Evolutionary conservation across 345 rosid species (phyloP).

Genomic region (Lepidium africanum): DNA sequence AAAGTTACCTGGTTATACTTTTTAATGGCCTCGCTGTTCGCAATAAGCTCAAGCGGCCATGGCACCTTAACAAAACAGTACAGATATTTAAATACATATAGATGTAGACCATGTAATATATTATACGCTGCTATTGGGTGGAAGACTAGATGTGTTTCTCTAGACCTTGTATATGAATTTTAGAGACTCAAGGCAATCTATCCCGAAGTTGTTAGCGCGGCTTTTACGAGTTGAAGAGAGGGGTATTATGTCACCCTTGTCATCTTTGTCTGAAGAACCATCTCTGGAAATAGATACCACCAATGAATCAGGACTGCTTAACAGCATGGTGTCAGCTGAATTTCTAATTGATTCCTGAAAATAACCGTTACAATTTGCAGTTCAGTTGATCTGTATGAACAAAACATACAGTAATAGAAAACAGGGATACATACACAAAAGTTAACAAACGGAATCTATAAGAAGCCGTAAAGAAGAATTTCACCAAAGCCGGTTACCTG

Average conservation of each 20-base stretch:
- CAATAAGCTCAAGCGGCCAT: slow-evolving; percentile 99
- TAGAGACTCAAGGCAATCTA: slow-evolving; percentile 72
- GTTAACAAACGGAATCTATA: neutral
- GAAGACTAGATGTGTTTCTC: slow-evolving; percentile 9
- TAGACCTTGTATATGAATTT: slow-evolving; percentile 80
- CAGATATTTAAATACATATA: neutral
- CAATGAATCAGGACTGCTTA: slow-evolving; percentile 79
- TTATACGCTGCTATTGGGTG: neutral
- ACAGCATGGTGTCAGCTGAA: slow-evolving; percentile 77
- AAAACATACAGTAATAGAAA: neutral
- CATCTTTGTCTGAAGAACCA: slow-evolving; percentile 48
- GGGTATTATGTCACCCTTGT: slow-evolving; percentile 36
- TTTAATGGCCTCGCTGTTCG: slow-evolving; percentile 76
- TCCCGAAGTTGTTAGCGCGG: slow-evolving; percentile 47
- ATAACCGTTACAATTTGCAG: slow-evolving; percentile 4
- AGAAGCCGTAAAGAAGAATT: neutral
- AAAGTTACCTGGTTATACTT: slow-evolving; percentile 84
- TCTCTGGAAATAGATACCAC: slow-evolving; percentile 59
- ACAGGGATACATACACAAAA: neutral
- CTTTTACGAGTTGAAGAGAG: slow-evolving; percentile 44
- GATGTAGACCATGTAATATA: slow-evolving; percentile 1
- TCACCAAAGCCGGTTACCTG: slow-evolving; percentile 50
- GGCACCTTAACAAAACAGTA: slow-evolving; percentile 48
- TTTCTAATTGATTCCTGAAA: slow-evolving; percentile 90
- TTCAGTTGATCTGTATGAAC: neutral